Evolutionary conservation across 2,329 filamentous ascomycete species (phyloP).

Genomic region (Purpureocillium lavendulum): DNA sequence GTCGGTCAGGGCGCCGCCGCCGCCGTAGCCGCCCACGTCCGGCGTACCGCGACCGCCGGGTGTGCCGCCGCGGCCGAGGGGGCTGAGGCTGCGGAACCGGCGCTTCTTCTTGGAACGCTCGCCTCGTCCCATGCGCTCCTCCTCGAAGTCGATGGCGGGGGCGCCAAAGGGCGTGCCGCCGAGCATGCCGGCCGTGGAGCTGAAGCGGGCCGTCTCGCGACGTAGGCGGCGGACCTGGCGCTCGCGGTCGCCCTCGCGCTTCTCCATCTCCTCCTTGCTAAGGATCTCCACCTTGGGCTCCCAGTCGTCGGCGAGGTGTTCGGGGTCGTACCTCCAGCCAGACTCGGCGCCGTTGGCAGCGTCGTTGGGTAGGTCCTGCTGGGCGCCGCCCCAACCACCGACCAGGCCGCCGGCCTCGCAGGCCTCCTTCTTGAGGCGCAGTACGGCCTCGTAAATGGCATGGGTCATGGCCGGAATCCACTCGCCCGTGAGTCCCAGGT

Average conservation of each 20-base stretch:
- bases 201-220: constrained; percentile 87
- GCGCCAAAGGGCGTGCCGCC: constrained; percentile 62
- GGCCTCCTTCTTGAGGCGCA: constrained; percentile 91
- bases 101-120: constrained; percentile 94
- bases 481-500: constrained; percentile 81
- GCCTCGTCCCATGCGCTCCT: constrained; percentile 84
- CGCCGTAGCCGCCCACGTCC: constrained; percentile 66
- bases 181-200: constrained; percentile 73
- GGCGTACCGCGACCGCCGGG: constrained; percentile 71
- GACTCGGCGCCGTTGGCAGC: constrained; percentile 74
- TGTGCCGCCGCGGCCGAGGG: constrained; percentile 55
- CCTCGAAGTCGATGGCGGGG: constrained; percentile 43
- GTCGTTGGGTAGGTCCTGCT: constrained; percentile 75
- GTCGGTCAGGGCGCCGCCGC: constrained; percentile 61
- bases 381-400: constrained; percentile 53
- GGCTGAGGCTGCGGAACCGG: constrained; percentile 81
- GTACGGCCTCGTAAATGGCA: constrained; percentile 90
- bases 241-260: constrained; percentile 89
- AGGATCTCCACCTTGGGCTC: constrained; percentile 74
- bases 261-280: constrained; percentile 95
- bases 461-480: constrained; percentile 94
- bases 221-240: constrained; percentile 79
- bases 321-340: constrained; percentile 92
- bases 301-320: constrained; percentile 78
- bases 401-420: constrained; percentile 86